These are phyloP conservation scores for Saururus chinensis DNA, from an alignment of 164 flowering plant species.

Conservation along the genomic window DNA sequence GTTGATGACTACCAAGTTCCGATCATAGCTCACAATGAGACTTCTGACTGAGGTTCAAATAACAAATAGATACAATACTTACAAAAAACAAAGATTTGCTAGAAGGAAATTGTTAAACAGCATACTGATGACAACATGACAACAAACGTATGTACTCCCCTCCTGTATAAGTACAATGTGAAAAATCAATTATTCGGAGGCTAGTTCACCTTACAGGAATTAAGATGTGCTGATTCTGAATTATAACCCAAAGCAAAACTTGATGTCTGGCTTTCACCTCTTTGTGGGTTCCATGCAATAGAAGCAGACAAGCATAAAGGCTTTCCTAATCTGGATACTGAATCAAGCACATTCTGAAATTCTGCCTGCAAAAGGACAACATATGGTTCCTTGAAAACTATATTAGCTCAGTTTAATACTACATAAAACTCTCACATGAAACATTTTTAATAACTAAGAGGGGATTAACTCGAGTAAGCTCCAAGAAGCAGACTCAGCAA, in stretches of 20 bases:
- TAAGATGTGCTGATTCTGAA: slow-evolving; percentile 58
- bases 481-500: too few species aligned
- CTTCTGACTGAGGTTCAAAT: too few species aligned
- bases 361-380: slow-evolving; percentile 58
- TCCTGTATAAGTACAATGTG: neutral
- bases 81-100: neutral
- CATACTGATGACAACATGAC: too few species aligned
- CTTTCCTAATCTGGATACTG: slow-evolving; percentile 48
- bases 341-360: slow-evolving; percentile 73
- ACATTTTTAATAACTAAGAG: too few species aligned
- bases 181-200: slow-evolving; percentile 2
- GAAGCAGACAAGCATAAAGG: slow-evolving; percentile 64
- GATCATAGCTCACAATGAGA: too few species aligned
- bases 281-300: slow-evolving; percentile 72
- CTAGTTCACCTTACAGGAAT: slow-evolving; percentile 69
- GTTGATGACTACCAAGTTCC: too few species aligned
- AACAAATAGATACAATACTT: neutral
- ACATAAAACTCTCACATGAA: neutral
- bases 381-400: neutral
- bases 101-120: neutral
- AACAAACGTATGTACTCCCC: too few species aligned
- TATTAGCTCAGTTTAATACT: neutral
- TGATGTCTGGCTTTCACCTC: slow-evolving; percentile 42
- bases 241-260: slow-evolving; percentile 83
- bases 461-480: neutral